phyloP scores from a whole-genome alignment of 768 basidiomycete genomes.

The Leucosporidium scottii region DNA sequence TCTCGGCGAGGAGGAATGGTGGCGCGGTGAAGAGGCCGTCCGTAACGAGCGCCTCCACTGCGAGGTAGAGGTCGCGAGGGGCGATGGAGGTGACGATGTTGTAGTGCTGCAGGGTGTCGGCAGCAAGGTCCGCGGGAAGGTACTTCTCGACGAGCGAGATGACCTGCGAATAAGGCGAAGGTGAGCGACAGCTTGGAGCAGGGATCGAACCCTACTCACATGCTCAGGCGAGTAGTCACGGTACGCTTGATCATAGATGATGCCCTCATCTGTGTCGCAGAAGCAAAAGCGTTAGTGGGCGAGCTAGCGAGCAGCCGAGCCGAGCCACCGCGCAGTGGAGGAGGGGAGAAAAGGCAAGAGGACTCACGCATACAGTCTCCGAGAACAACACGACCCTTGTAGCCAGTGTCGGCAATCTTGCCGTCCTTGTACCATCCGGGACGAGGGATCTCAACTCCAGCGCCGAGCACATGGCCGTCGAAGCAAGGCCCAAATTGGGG shows the following conservation, averaged over 20 bases:
- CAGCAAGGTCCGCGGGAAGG: not conserved
- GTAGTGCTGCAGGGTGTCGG: not conserved
- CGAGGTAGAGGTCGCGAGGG: not conserved
- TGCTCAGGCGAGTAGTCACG: constrained; percentile 2
- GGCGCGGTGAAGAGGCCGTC: constrained; percentile 19
- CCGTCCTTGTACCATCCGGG: constrained; percentile 8
- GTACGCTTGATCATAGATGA: constrained; percentile 11
- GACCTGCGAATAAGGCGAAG: not conserved
- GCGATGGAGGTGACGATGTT: not conserved
- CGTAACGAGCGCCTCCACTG: not conserved
- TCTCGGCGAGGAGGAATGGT: constrained; percentile 18
- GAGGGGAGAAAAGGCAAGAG: no score
- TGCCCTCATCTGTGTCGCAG: constrained; percentile 12
- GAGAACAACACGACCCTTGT: not conserved
- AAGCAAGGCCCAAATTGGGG: constrained; percentile 25
- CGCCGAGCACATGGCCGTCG: constrained; percentile 14
- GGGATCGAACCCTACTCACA: not conserved
- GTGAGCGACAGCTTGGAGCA: not conserved
- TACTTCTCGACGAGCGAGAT: not conserved
- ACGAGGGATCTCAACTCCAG: constrained; percentile 7
- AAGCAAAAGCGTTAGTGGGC: not conserved
- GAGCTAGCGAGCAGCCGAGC: not conserved
- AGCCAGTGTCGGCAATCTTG: not conserved
- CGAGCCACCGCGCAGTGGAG: no score
- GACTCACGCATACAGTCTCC: not conserved